A percentile compares a stretch with the other conserved stretches of the same genome.
These are phyloP conservation scores for Ceratocystis albifundus DNA, from an alignment of 2,329 filamentous ascomycete genomes.

Conservation along the genomic window DNA sequence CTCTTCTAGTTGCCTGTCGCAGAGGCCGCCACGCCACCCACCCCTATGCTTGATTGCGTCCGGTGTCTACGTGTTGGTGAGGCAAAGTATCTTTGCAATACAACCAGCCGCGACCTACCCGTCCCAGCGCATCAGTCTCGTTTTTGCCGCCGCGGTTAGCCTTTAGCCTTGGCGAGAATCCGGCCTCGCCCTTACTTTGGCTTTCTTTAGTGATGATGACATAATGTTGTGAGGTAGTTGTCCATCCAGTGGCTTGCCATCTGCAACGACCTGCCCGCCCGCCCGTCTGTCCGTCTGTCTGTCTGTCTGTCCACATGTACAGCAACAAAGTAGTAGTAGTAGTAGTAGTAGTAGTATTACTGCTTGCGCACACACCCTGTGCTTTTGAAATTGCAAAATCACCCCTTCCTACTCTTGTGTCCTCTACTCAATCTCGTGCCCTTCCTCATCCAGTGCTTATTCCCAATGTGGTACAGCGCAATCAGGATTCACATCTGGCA, in stretches of 20 bases:
- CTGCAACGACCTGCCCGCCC: no score
- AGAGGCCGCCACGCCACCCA: background rate
- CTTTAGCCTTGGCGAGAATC: background rate
- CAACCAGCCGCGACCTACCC: background rate
- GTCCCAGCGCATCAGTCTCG: background rate
- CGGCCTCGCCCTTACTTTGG: no score
- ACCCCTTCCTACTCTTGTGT: background rate
- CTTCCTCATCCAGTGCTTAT: background rate
- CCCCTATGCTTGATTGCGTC: background rate
- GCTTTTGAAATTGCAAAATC: background rate
- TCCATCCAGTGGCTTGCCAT: no score
- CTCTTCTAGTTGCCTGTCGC: background rate
- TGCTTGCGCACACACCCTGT: background rate
- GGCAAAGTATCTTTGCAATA: background rate
- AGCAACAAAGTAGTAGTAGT: background rate
- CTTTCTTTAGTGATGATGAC: no score
- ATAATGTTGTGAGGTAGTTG: no score
- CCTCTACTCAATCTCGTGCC: background rate
- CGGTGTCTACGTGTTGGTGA: background rate
- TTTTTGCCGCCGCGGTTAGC: background rate
- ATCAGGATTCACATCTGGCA: background rate
- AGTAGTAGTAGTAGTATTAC: no score
- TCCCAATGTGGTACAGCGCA: conserved; percentile 1
- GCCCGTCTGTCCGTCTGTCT: no score
- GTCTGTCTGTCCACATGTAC: background rate